phyloP scores from a whole-genome alignment of 208 protist genomes.

The Phytomonas sp. region DNA sequence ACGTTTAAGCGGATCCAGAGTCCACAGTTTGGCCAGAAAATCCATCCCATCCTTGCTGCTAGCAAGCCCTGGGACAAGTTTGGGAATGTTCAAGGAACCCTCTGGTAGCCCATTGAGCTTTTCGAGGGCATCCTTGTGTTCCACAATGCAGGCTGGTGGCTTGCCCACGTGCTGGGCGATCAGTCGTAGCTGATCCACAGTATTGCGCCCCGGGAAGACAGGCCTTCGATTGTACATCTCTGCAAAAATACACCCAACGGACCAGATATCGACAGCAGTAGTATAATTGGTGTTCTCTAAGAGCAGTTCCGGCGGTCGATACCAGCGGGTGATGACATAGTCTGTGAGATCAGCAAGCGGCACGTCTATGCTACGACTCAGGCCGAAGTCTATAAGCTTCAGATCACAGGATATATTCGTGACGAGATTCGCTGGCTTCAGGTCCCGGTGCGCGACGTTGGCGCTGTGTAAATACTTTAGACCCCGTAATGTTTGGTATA shows the following conservation, averaged over 20 bases:
- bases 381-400: slow-evolving; percentile 91
- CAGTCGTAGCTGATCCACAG: slow-evolving; percentile 89
- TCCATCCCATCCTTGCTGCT: slow-evolving; percentile 57
- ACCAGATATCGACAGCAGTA: slow-evolving; percentile 88
- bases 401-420: slow-evolving; percentile 80
- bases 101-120: slow-evolving; percentile 71
- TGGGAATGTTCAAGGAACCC: slow-evolving; percentile 47
- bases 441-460: slow-evolving; percentile 84
- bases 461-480: slow-evolving; percentile 87
- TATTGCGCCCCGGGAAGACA: slow-evolving; percentile 83
- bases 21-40: slow-evolving; percentile 77
- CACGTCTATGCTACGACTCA: slow-evolving; percentile 79
- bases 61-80: slow-evolving; percentile 61
- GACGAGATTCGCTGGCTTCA: slow-evolving; percentile 89
- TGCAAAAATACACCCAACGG: slow-evolving; percentile 93
- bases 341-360: slow-evolving; percentile 75
- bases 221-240: slow-evolving; percentile 94
- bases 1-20: slow-evolving; percentile 65
- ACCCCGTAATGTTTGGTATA: slow-evolving; percentile 86
- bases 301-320: slow-evolving; percentile 90
- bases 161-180: slow-evolving; percentile 91
- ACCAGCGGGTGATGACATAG: slow-evolving; percentile 94
- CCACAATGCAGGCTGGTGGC: slow-evolving; percentile 84
- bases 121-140: slow-evolving; percentile 71
- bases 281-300: slow-evolving; percentile 86